A percentile compares a stretch with the other conserved stretches of the same genome.
Evolutionary conservation across 768 basidiomycete genomes (phyloP).

Genomic region (Rhodotorula sphaerocarpa): DNA sequence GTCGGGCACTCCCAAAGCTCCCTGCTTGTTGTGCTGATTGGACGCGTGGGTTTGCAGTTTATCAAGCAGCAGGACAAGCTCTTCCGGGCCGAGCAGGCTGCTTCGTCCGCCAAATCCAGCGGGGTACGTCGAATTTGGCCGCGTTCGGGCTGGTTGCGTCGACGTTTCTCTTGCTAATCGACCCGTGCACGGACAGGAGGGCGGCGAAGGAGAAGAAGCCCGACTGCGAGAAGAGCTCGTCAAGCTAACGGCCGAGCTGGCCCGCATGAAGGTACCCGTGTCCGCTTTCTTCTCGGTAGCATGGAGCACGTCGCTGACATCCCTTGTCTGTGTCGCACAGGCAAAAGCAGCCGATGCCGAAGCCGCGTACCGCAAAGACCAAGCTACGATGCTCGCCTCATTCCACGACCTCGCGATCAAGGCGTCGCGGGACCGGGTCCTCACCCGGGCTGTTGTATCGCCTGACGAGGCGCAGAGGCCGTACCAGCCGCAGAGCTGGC

Average conservation of each 20-base stretch:
- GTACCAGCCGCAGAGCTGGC: constrained; percentile 32
- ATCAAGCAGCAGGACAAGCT: constrained; percentile 86
- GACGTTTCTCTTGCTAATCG: too few relatives aligned
- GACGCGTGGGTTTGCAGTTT: constrained; percentile 53
- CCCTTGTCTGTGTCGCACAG: neutral
- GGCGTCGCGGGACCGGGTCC: constrained; percentile 14
- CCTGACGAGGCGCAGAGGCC: neutral
- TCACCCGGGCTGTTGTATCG: neutral
- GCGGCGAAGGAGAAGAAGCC: too few relatives aligned
- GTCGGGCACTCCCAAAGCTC: neutral
- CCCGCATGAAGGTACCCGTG: constrained; percentile 43
- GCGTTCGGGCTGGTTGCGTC: too few relatives aligned
- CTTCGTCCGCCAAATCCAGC: neutral
- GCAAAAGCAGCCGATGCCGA: constrained; percentile 49
- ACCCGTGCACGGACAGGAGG: too few relatives aligned
- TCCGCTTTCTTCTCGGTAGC: neutral
- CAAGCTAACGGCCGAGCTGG: constrained; percentile 58
- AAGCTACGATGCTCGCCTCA: constrained; percentile 68
- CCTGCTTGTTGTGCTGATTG: neutral
- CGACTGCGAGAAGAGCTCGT: too few relatives aligned
- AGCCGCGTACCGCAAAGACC: constrained; percentile 63
- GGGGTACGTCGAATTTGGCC: too few relatives aligned
- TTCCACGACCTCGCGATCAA: constrained; percentile 61
- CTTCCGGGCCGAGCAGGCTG: constrained; percentile 62
- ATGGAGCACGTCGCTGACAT: neutral